phyloP scores from a whole-genome alignment of 176 grass and related monocot species.

The Oryza longistaminata region DNA sequence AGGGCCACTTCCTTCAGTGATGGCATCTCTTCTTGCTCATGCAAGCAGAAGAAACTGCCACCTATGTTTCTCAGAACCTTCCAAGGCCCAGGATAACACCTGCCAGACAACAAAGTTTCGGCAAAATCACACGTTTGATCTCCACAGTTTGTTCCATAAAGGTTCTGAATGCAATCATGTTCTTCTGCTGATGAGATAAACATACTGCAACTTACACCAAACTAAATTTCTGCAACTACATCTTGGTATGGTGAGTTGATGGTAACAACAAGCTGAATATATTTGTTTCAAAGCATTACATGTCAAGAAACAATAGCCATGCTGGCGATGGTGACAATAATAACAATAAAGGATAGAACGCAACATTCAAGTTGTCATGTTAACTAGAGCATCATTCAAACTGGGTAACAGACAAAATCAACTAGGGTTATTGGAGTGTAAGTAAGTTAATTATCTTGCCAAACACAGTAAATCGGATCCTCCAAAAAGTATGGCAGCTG shows the following conservation, averaged over 20 bases:
- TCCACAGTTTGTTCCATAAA: neutral
- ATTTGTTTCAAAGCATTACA: neutral
- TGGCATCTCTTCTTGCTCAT: conserved; percentile 87
- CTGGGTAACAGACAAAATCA: no score
- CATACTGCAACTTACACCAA: neutral
- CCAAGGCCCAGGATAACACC: conserved; percentile 94
- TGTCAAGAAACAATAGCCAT: no score
- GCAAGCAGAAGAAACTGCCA: conserved; percentile 69
- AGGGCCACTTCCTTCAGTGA: conserved; percentile 91
- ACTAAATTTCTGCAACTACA: neutral
- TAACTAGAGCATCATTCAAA: no score
- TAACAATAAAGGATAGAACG: no score
- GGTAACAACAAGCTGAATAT: neutral
- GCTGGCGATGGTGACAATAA: no score
- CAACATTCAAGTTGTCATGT: no score
- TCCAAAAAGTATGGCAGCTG: no score
- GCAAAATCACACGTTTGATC: neutral
- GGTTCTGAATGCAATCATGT: neutral
- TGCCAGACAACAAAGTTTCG: conserved; percentile 25
- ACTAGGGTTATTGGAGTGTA: no score
- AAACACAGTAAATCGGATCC: no score
- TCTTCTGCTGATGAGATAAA: neutral
- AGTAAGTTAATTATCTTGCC: no score
- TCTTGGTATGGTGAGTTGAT: neutral
- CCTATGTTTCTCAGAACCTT: conserved; percentile 78